phyloP scores from a whole-genome alignment of 805 yeast genomes.

The Wickerhamiella cacticola region DNA sequence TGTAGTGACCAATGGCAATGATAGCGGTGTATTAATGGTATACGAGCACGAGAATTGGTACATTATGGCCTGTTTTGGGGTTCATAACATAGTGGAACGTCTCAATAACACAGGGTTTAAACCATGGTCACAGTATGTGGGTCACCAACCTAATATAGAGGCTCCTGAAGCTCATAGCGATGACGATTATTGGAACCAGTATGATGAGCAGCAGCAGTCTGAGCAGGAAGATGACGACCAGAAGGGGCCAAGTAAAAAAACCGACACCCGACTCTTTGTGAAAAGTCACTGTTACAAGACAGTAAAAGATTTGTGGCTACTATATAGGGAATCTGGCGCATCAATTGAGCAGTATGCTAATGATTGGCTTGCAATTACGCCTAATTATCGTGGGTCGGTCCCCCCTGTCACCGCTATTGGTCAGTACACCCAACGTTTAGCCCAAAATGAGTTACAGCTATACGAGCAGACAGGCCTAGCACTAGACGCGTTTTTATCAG shows the following conservation, averaged over 20 bases:
- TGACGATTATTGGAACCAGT: slow-evolving; percentile 17
- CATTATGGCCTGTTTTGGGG: slow-evolving; percentile 17
- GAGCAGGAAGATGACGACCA: slow-evolving; percentile 1
- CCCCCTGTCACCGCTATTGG: neutral
- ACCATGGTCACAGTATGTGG: neutral
- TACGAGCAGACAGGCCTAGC: slow-evolving; percentile 1
- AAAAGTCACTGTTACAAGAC: slow-evolving; percentile 3
- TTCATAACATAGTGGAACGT: slow-evolving; percentile 7
- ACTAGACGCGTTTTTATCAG: neutral
- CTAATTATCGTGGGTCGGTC: neutral
- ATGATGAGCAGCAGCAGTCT: slow-evolving; percentile 12
- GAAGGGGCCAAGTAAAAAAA: neutral
- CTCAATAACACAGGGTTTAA: slow-evolving; percentile 8
- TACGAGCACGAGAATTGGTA: slow-evolving; percentile 17
- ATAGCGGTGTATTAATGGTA: slow-evolving; percentile 14
- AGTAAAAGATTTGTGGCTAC: slow-evolving; percentile 4
- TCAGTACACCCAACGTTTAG: neutral
- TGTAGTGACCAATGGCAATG: slow-evolving; percentile 12
- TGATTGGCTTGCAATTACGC: neutral
- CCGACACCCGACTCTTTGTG: neutral
- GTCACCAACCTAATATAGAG: neutral
- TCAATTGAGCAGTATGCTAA: slow-evolving; percentile 8
- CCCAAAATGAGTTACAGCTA: slow-evolving; percentile 1
- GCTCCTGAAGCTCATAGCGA: neutral
- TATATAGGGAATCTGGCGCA: slow-evolving; percentile 5